Evolutionary conservation across 2,329 filamentous ascomycete species (phyloP), one percentile per base, ranked within the genome.

Genomic region (Didymella glomerata): DNA sequence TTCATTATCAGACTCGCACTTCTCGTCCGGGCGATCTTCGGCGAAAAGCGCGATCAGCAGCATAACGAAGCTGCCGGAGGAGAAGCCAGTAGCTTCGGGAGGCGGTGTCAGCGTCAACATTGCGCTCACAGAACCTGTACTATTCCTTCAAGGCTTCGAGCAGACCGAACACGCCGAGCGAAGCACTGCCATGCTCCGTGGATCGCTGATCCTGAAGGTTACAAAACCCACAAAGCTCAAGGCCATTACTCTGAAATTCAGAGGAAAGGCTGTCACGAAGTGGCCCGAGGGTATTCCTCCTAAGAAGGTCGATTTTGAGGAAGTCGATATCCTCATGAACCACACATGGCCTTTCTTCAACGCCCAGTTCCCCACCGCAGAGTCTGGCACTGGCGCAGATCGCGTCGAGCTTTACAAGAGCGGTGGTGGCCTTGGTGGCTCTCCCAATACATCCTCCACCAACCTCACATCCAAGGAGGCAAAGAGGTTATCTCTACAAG

Each of bases 251-350:
- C 82, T 99, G 51, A 94, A 91, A 69, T 91, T 99, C 67, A 86
- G 89, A 40, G 95, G 94, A 28, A 90, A 88, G 73, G 92, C 93
- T 3, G 86, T 90, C 64, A 98, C 95, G 1, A 93, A 97, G 73
- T 99, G 95, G 95, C 94, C 95, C 16, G 95, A 98, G 80, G 92
- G 87, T 85, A 95, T 98, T 28, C 94, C 95, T 3, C 93, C 93
- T 0, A 85, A 89, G 57, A 97, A 96, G 76, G 85, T 89, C 1
- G 91, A 96, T 40, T 88, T 92, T 52, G 90, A 87, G 69, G 93
- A 98, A 73, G 90, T 92, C 63, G 90, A 95, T 67, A 91, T 88
- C 3, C 84, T 98, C 60, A 89, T 96, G 77, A 94, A 91, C 40
- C 93, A 97, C 71, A 94, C 88, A 18, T 88, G 92, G 78, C 94